Base-by-base conservation (phyloP, 441 rosid species). In the Omphalea diandra region DNA sequence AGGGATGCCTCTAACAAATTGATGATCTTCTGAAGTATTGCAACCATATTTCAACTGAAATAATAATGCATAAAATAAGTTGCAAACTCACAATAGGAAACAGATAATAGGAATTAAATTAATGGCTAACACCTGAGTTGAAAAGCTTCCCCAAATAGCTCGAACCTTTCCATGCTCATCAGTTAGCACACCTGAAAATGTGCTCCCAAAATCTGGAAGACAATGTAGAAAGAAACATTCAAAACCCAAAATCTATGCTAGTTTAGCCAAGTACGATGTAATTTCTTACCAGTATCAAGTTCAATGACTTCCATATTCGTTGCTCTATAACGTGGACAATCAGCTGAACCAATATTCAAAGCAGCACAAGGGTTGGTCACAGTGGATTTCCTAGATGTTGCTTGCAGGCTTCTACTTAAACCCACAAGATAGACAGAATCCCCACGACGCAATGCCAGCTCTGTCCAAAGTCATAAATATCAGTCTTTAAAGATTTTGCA, bases 141-240 rank as follows among this genome's bases (percentile, higher is more conserved):
- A 96, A 86, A 96, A 96, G 87, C 97, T 87, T 83, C 88, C 99
- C 99, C 99, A 96, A 43, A 96, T 79, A 73, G 99, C 99, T 78
- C 87, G 90, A 68, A 96, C 94, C 83, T 87, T 85, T 80, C 98
- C 99, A 22, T 38, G 88, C 87, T 91, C 97, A 85, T 91, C 94
- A 65, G 97, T 81, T 66, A 96, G 86, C 69, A 90, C 99, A 56
- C 99, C 99, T 20, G 99, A 91, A 79, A 96, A 91, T 55, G 98
- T 72, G 86, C 93, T 88, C 63, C 99, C 99, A 88, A 93, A 93
- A 86, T 93, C 98, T 93, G 90, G 72, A 77, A 81, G 49, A 77
- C 31, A 46, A 44, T 44, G 69, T 33, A 61, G 18, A 57, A 59
- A 60, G 8, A 63, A 67, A 67, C 44, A 76, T 52, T 54, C 46